Evolutionary conservation across 495 filamentous ascomycete genomes (phyloP), one percentile per base, ranked within the genome.

Genomic region (Bombardia bombarda): DNA sequence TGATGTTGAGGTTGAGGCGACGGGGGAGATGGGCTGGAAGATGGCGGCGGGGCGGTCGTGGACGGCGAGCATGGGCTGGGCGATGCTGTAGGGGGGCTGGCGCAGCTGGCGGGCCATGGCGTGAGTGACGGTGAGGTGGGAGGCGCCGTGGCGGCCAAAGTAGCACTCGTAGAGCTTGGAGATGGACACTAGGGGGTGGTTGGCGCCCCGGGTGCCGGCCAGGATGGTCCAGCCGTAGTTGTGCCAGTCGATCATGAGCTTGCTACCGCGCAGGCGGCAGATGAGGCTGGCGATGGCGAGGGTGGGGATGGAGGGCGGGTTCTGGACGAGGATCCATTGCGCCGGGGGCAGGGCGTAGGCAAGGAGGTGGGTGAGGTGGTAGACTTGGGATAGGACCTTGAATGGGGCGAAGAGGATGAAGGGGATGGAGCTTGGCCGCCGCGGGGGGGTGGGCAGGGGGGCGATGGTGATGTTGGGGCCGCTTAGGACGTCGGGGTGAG

Each of bases 191-290:
- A 97, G 72, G 0, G 85, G 86, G 58, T 95, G 90, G 43, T 33
- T 73, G 62, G 30, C 80, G 56, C 66, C 86, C 77, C 56, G 86
- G 52, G 51, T 72, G 31, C 63, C 61, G 18, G 85, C 79, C 4
- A 99, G 79, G 45, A 97, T 90, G n/a, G 85, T 90, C 72, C 87
- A 95, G 47, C 92, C 90, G 62, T 95, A 95, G 62, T 99, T 99
- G 68, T 99, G 92, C 92, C 92, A 99, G 65, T 99, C 92, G 43
- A 97, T 87, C 26, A 96, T 72, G 2, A 96, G 77, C 43, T 73
- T 74, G 19, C 85, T 90, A 45, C 86, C 80, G 31, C 93, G 85
- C 40, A 94, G 66, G 54, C 78, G 79, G 56, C 84, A 88, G 38
- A 85, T 67, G 8, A 88, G 41, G 10, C 78, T 68, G 3, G 89